Evolutionary conservation across 176 grass and related monocot species (phyloP).

Genomic region (Oryza glumipatula): DNA sequence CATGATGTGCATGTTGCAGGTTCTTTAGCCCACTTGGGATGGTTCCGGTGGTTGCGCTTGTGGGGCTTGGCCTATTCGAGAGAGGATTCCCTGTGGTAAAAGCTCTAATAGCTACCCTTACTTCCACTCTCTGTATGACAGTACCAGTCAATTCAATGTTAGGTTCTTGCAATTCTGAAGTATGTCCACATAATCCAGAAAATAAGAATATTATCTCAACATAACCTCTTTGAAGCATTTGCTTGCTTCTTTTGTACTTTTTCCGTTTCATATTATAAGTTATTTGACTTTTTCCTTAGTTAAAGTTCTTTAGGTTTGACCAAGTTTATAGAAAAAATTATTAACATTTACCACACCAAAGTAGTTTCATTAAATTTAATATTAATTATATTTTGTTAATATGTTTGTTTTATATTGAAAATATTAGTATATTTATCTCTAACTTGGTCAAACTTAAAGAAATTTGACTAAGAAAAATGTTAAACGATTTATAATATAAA

Average conservation of each 20-base stretch:
- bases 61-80: slow-evolving; percentile 96
- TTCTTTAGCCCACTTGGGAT: slow-evolving; percentile 98
- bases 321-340: no score
- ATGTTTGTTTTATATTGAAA: no score
- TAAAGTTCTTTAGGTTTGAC: no score
- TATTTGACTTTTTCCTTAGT: no score
- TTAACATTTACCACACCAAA: no score
- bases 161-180: background rate
- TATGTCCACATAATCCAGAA: background rate
- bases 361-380: no score
- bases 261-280: no score
- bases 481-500: no score
- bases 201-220: background rate
- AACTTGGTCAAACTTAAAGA: no score
- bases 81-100: slow-evolving; percentile 99
- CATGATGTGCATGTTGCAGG: slow-evolving; percentile 60
- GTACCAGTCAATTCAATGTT: slow-evolving; percentile 8
- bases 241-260: background rate
- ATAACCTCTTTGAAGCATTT: background rate
- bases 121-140: slow-evolving; percentile 29
- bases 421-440: no score
- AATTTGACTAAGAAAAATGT: no score
- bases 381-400: no score
- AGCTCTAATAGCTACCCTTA: slow-evolving; percentile 46
- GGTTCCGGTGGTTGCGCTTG: slow-evolving; percentile 87